These are phyloP conservation scores for Cryphonectria japonica DNA, from an alignment of 2,329 filamentous ascomycete species.

Conservation along the genomic window DNA sequence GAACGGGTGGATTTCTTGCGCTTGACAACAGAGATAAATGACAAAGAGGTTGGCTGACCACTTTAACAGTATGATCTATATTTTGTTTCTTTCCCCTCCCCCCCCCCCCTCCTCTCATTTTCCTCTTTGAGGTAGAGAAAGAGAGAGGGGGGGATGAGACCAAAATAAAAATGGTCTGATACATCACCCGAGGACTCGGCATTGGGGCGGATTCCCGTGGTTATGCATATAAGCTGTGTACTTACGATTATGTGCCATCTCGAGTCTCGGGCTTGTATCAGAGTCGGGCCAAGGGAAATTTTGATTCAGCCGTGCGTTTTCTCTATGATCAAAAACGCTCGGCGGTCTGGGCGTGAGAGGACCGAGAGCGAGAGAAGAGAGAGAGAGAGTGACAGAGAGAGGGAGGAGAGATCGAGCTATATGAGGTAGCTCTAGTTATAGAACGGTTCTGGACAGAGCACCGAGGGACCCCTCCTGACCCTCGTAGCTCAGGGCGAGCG, in stretches of 20 bases:
- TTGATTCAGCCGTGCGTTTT: not conserved
- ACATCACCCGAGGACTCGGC: slow-evolving; percentile 5
- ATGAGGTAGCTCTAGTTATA: not conserved
- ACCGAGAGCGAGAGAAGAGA: not conserved
- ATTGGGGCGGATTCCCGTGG: not conserved
- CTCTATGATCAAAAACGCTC: not conserved
- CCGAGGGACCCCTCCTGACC: not conserved
- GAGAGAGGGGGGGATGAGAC: not conserved
- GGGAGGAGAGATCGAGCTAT: too few species aligned
- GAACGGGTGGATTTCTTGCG: not conserved
- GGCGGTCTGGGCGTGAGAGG: not conserved
- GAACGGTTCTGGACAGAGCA: not conserved
- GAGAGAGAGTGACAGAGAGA: not conserved
- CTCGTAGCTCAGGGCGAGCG: not conserved
- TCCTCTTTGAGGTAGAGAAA: not conserved
- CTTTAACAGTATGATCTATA: not conserved
- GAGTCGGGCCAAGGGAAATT: not conserved
- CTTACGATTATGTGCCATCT: slow-evolving; percentile 28
- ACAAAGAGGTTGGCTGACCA: not conserved
- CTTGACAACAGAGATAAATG: not conserved
- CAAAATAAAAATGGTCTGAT: not conserved
- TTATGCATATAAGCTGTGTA: not conserved
- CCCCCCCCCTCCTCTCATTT: not conserved
- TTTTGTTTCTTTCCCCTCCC: not conserved
- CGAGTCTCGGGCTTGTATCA: slow-evolving; percentile 7